phyloP scores from a whole-genome alignment of 306 rosid genomes.

The Cucurbita moschata region DNA sequence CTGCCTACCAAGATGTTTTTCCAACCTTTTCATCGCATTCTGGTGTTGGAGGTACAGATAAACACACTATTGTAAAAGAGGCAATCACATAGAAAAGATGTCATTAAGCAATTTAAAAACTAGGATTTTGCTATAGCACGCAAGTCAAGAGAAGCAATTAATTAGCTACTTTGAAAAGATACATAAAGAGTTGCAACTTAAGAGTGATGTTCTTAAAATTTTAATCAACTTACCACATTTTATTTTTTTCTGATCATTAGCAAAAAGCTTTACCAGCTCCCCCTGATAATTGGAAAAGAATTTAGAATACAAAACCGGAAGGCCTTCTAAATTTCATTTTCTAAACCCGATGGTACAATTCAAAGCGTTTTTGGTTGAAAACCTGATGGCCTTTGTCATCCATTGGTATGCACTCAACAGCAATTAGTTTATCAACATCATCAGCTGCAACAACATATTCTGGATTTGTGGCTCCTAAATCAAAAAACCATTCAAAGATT shows the following conservation, averaged over 20 bases:
- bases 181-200: neutral
- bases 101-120: neutral
- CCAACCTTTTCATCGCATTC: neutral
- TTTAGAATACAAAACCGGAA: neutral
- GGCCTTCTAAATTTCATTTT: neutral
- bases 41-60: neutral
- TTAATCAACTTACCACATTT: slow-evolving; percentile 54
- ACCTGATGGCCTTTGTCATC: slow-evolving; percentile 92
- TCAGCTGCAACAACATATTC: slow-evolving; percentile 87
- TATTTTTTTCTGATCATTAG: slow-evolving; percentile 87
- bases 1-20: neutral
- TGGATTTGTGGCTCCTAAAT: slow-evolving; percentile 92
- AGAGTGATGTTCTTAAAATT: neutral
- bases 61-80: neutral
- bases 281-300: slow-evolving; percentile 41
- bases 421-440: slow-evolving; percentile 80
- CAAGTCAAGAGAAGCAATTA: neutral
- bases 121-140: neutral
- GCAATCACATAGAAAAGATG: neutral
- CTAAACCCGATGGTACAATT: neutral
- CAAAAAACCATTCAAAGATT: neutral
- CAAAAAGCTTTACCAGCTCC: slow-evolving; percentile 74
- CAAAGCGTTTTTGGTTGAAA: slow-evolving; percentile 9
- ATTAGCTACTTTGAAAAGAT: neutral
- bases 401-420: slow-evolving; percentile 98